Conservation (phyloP, 495 filamentous ascomycete species). For the Talaromyces proteolyticus region DNA sequence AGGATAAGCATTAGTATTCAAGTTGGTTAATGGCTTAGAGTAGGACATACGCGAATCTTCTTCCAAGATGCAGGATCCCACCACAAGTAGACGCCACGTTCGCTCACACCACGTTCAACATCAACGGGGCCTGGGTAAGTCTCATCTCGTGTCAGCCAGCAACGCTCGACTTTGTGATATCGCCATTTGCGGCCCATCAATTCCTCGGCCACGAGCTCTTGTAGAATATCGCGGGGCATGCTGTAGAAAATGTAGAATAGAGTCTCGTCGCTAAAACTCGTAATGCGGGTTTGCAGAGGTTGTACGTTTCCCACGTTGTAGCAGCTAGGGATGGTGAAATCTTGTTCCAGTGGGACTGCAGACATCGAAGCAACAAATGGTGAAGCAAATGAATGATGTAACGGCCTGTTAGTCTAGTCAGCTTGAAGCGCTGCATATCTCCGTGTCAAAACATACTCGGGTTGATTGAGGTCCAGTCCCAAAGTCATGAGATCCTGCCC, state of each 20-base stretch:
- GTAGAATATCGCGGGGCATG: conserved; percentile 75
- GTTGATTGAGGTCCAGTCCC: conserved; percentile 72
- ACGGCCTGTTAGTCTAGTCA: conserved; percentile 32
- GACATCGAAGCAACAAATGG: conserved; percentile 67
- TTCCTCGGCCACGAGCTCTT: conserved; percentile 78
- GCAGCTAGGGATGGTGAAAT: conserved; percentile 73
- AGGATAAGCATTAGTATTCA: neutral
- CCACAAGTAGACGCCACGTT: conserved; percentile 83
- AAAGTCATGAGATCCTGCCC: conserved; percentile 74
- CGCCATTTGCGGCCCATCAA: conserved; percentile 83
- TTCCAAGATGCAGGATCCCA: conserved; percentile 84
- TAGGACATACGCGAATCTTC: conserved; percentile 64
- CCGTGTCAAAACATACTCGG: conserved; percentile 61
- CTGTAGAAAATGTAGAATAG: conserved; percentile 95
- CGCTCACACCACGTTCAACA: conserved; percentile 56
- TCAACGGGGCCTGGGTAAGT: conserved; percentile 58
- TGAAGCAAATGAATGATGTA: conserved; percentile 60
- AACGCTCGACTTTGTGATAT: conserved; percentile 81
- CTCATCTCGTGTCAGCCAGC: conserved; percentile 89
- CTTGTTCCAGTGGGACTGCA: conserved; percentile 63
- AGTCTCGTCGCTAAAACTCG: conserved; percentile 83
- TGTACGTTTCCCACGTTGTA: conserved; percentile 87
- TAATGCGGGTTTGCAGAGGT: conserved; percentile 68
- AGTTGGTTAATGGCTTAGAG: neutral
- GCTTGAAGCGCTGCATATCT: neutral